Evolutionary conservation across 2,329 filamentous ascomycete species (phyloP).

Genomic region (Cladosporium sp.): DNA sequence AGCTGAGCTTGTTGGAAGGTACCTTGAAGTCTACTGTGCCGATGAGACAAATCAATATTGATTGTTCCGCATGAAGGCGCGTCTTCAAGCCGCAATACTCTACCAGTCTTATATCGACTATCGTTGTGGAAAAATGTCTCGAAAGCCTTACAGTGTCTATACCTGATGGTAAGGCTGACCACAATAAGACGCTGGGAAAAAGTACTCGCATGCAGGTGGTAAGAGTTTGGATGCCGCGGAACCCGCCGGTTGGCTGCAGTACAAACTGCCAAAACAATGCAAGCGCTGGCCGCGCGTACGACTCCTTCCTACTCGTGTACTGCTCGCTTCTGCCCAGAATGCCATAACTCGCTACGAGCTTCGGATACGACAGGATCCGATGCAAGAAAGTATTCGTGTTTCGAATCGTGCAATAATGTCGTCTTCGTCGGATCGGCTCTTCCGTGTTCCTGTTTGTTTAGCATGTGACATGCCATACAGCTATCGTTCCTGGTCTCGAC

Average conservation of each 20-base stretch:
- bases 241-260: conserved; percentile 9
- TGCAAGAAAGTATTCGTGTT: neutral
- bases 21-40: neutral
- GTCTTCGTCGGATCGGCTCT: neutral
- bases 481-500: neutral
- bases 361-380: neutral
- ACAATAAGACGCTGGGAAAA: neutral
- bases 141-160: too few species aligned
- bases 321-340: neutral
- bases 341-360: neutral
- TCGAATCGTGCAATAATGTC: neutral
- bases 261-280: neutral
- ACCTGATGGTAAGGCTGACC: neutral
- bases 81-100: neutral
- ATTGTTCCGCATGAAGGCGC: neutral
- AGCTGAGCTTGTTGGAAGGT: conserved; percentile 9
- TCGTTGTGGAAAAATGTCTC: too few species aligned
- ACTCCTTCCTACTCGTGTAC: neutral
- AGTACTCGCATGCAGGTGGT: neutral
- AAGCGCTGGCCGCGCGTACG: conserved; percentile 13
- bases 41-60: neutral
- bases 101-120: too few species aligned
- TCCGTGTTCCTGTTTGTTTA: neutral
- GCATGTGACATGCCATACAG: neutral
- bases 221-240: neutral